These are phyloP conservation scores for Linnemannia exigua DNA, from an alignment of 192 early-diverging fungal genomes.

Conservation along the genomic window DNA sequence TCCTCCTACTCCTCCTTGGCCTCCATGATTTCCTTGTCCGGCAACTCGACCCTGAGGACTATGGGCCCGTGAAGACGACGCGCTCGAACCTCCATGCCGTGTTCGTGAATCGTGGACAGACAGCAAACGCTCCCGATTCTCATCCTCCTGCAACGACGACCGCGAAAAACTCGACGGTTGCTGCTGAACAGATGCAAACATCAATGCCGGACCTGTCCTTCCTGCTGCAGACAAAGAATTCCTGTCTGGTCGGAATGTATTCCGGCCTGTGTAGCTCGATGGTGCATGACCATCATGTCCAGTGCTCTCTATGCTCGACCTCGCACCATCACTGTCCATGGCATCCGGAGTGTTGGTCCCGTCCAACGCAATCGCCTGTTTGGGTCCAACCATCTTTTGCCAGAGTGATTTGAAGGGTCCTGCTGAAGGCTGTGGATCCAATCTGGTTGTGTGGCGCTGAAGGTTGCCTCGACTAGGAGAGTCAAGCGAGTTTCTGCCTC, in stretches of 20 bases:
- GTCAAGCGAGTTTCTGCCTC: conserved; percentile 3
- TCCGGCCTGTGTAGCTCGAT: not conserved
- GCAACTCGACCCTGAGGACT: conserved; percentile 34
- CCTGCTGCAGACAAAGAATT: conserved; percentile 1
- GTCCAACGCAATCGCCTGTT: conserved; percentile 42
- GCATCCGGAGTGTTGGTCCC: not conserved
- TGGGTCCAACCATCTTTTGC: conserved; percentile 43
- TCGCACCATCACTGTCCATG: conserved; percentile 34
- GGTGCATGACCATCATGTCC: conserved; percentile 13
- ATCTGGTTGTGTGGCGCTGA: not conserved
- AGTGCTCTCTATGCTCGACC: conserved; percentile 49
- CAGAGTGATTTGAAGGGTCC: conserved; percentile 47
- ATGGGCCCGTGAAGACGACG: conserved; percentile 19
- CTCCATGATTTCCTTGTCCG: not conserved
- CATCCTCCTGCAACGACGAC: conserved; percentile 9
- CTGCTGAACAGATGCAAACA: conserved; percentile 54
- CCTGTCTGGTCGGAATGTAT: conserved; percentile 11
- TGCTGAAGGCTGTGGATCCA: not conserved
- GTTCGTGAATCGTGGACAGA: conserved; percentile 11
- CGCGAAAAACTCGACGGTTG: conserved; percentile 22
- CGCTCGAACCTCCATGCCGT: conserved; percentile 9
- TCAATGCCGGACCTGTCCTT: conserved; percentile 45
- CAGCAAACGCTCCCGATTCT: conserved; percentile 26
- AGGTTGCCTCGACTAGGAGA: not conserved
- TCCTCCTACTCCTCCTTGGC: not conserved